phyloP scores from a whole-genome alignment of 2,329 filamentous ascomycete species.

The Trichoderma breve region DNA sequence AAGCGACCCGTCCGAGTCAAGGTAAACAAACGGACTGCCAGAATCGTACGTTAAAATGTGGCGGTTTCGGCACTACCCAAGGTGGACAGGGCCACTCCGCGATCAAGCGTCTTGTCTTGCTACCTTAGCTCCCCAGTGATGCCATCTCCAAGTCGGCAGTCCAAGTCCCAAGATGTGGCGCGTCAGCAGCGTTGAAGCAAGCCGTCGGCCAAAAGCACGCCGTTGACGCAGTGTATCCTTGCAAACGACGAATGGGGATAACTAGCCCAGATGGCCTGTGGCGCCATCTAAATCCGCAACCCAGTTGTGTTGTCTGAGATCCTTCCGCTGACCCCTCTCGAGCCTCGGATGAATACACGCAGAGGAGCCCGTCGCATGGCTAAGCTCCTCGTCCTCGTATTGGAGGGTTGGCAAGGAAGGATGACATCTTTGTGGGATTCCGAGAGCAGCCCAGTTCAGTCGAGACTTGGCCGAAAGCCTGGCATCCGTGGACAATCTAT shows the following conservation, averaged over 20 bases:
- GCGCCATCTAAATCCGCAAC: background rate
- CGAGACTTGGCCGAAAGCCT: background rate
- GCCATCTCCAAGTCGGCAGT: conserved; percentile 1
- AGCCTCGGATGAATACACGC: background rate
- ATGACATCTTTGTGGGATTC: background rate
- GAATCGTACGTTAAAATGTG: conserved; percentile 8
- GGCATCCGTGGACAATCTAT: background rate
- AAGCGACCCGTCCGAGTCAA: background rate
- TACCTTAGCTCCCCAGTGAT: background rate
- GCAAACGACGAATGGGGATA: background rate
- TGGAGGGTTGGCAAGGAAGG: background rate
- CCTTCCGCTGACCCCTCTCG: conserved; percentile 14
- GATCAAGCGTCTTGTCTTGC: background rate
- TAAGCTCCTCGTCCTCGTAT: background rate
- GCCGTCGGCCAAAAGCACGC: background rate
- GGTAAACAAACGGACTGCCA: background rate
- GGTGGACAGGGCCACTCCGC: background rate
- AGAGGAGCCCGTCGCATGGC: background rate
- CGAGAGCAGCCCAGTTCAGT: background rate
- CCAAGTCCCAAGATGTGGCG: background rate
- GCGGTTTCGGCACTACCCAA: background rate
- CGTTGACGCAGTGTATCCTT: background rate
- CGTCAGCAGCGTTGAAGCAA: background rate
- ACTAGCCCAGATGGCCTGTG: background rate
- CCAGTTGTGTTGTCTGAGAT: conserved; percentile 2